Evolutionary conservation across 2,329 filamentous ascomycete genomes (phyloP), one percentile per base, ranked within the genome.

Genomic region (Fusarium sp.): DNA sequence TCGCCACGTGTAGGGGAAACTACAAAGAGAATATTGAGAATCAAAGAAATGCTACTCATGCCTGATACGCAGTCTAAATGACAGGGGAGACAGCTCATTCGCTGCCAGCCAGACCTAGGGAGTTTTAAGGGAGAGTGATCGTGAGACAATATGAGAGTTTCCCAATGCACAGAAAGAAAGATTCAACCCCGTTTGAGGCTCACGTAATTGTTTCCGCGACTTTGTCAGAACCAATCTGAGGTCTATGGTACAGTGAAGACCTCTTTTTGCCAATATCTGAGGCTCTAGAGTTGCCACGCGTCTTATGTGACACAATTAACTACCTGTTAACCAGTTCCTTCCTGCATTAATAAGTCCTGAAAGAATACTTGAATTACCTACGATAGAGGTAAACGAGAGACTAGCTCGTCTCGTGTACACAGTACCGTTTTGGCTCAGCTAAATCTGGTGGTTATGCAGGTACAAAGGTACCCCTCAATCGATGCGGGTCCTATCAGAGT

Each of bases 1-100:
- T 70, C 67, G 71, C 62, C 64, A 71, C 46, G 62, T 72, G 72
- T 71, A 74, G 71, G 62, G 71, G 72, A 72, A 71, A 74, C 43
- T 59, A 71, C 59, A 69, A 71, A 73, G 62, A 73, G 51, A 71
- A 39, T 60, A 73, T 70, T 67, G 65, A 73, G 70, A 73, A 73
- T 72, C 45, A 73, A 73, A 67, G 44, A 73, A 70, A 70, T 73
- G 63, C 67, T 70, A 71, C 59, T 72, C 67, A 62, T 53, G 35
- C 46, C 20, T 33, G 56, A 44, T 37, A 25, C 35, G 43, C 35
- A 40, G 43, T 35, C n/a, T 53, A 50, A 43, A 41, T 57, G 25
- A 55, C 53, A 22, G 20, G 13, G 39, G 14, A 39, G 33, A 19
- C 3, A 14, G 27, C 30, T 35, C 45, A 55, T 45, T 45, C 49